A percentile compares a stretch with the other conserved stretches of the same genome.
Evolutionary conservation across 1,139 yeast species (phyloP).

Genomic region (Diutina ranongensis): DNA sequence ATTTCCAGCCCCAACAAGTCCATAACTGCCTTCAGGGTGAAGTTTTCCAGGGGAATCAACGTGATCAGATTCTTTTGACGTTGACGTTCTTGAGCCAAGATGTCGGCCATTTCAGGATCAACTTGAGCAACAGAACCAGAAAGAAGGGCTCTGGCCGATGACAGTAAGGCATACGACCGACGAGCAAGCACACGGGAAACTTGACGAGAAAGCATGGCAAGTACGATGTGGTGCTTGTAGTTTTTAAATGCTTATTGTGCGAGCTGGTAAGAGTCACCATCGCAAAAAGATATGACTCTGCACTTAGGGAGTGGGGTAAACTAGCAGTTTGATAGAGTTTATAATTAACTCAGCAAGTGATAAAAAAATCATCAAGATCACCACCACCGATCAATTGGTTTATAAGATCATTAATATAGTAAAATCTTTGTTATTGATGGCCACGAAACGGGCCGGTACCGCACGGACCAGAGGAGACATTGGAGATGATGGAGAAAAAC

Average conservation of each 20-base stretch:
- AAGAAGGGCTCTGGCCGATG: constrained; percentile 3
- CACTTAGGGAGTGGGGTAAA: no score
- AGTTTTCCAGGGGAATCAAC: constrained; percentile 92
- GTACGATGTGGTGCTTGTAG: background rate
- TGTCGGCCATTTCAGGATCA: constrained; percentile 75
- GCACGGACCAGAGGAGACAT: no score
- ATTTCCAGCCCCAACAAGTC: constrained; percentile 96
- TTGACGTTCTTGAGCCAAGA: constrained; percentile 77
- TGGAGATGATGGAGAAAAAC: no score
- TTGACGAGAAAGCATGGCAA: background rate
- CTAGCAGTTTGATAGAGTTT: no score
- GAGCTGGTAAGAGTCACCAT: no score
- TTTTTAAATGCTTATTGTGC: background rate
- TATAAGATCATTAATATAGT: no score
- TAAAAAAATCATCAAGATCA: no score
- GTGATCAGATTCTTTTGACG: constrained; percentile 94
- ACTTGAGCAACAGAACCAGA: constrained; percentile 6
- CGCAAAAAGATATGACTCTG: no score
- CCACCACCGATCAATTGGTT: no score
- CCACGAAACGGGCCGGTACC: no score
- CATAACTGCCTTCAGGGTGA: constrained; percentile 92
- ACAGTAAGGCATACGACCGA: constrained; percentile 2
- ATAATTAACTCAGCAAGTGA: no score
- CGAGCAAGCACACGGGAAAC: background rate
- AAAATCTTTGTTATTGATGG: no score